phyloP scores from a whole-genome alignment of 495 filamentous ascomycete species.

The Lophium mytilinum region DNA sequence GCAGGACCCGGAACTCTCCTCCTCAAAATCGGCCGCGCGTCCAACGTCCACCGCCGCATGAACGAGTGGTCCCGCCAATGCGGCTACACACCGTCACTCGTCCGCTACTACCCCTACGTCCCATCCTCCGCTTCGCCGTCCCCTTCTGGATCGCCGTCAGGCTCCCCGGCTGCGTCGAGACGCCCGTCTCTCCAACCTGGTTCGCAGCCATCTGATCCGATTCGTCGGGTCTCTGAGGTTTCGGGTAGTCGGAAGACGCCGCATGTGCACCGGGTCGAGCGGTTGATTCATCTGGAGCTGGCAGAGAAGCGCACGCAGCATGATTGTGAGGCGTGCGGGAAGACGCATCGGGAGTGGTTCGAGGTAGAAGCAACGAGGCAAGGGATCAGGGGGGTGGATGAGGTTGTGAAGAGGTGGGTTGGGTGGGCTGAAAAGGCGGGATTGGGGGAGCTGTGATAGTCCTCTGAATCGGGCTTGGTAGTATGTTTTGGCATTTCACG shows the following conservation, averaged over 20 bases:
- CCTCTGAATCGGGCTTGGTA: neutral
- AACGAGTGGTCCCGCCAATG: constrained; percentile 93
- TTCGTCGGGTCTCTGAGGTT: constrained; percentile 19
- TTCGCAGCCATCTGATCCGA: constrained; percentile 12
- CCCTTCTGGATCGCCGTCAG: constrained; percentile 16
- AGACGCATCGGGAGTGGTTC: constrained; percentile 93
- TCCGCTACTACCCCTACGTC: constrained; percentile 86
- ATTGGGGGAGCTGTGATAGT: neutral
- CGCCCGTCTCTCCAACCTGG: constrained; percentile 11
- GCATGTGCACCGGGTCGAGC: constrained; percentile 80
- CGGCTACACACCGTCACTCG: constrained; percentile 72
- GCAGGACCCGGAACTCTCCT: constrained; percentile 50
- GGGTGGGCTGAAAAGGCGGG: constrained; percentile 56
- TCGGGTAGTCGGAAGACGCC: constrained; percentile 54
- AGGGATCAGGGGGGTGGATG: constrained; percentile 69
- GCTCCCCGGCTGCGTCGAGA: constrained; percentile 26
- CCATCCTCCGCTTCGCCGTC: constrained; percentile 43
- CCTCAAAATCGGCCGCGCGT: constrained; percentile 86
- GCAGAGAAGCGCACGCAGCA: constrained; percentile 57
- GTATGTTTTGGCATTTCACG: neutral
- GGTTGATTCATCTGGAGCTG: constrained; percentile 85
- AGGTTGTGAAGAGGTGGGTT: constrained; percentile 78
- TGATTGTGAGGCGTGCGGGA: constrained; percentile 70
- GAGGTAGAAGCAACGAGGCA: constrained; percentile 69
- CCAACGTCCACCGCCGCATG: constrained; percentile 81